Base-by-base conservation (phyloP, 1,284 basidiomycete species). In the Clitocybe nebularis region DNA sequence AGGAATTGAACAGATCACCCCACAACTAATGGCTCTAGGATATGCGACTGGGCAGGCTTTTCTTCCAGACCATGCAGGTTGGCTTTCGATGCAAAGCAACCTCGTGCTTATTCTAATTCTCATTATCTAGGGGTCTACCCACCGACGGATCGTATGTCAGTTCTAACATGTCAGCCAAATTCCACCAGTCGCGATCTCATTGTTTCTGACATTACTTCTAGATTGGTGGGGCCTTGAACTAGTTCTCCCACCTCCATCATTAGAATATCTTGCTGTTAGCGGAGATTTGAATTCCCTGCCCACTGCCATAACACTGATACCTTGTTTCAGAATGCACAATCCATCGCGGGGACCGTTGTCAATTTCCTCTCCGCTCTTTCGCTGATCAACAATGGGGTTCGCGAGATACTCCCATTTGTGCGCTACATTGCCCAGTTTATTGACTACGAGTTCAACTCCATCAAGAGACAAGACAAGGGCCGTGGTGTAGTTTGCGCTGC, bases 171-270 rank as follows among this genome's bases (percentile, higher is more conserved):
- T 89, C 58, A 59, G 76, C 59, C 25, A 10, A 36, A 11, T 23
- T 30, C 24, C 32, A 30, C 17, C 17, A 9, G 2, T 44, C 36
- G 49, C 33, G 39, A 30, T 4, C 28, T 29, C 39, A 20, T 35
- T 32, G 34, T 43, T 13, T 25, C 28, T 44, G 30, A 41, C 35
- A 37, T 33, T 22, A 47, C 14, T 33, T 26, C 14, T 39, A 86
- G 86, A 89, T 60, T 89, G 88, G 88, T 90, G 87, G 87, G 87
- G 87, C 10, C 66, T 89, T 4, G 87, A 90, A 57, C 44, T 89
- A 0, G 72, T 78, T 28, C 65, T 90, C 23, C 88, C 87, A 8
- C 73, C 79, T 35, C 75, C 85, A 3, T 77, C 87, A 3, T 56
- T 90, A 20, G 55, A 58, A 28, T 75, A 79, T 54, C 69, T 90